Evolutionary conservation across 2,329 filamentous ascomycete species (phyloP).

Genomic region (Cercospora sp.): DNA sequence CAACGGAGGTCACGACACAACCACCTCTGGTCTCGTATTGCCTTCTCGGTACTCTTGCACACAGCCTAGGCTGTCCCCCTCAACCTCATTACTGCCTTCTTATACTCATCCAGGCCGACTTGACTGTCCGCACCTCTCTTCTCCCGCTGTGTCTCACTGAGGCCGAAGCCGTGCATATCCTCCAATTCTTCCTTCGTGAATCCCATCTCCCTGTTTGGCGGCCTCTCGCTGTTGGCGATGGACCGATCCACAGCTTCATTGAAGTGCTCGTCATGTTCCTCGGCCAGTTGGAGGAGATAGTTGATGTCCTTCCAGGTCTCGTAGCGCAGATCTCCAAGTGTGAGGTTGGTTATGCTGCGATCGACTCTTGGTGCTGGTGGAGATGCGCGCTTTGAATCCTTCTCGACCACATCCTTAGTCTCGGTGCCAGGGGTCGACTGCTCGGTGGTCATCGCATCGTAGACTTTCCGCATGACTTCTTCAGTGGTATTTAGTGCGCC

Average conservation of each 20-base stretch:
- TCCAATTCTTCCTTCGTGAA: constrained; percentile 16
- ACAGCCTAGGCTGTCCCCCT: not conserved
- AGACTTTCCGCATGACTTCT: constrained; percentile 41
- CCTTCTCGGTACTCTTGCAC: too few relatives aligned
- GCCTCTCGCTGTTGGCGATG: constrained; percentile 28
- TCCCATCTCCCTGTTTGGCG: constrained; percentile 22
- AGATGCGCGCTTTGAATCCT: not conserved
- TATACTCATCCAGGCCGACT: not conserved
- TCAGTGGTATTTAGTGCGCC: constrained; percentile 25
- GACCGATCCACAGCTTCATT: constrained; percentile 32
- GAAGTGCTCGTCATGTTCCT: constrained; percentile 33
- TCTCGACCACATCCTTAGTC: not conserved
- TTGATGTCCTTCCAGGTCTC: constrained; percentile 53
- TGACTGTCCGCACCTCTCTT: not conserved
- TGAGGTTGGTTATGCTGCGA: constrained; percentile 33
- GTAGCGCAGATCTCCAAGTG: constrained; percentile 49
- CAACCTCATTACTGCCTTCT: not conserved
- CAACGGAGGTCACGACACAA: not conserved
- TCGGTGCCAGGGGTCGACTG: constrained; percentile 26
- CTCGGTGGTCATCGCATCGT: constrained; percentile 49
- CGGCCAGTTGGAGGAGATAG: constrained; percentile 43
- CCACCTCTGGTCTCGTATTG: not conserved
- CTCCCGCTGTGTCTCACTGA: constrained; percentile 4
- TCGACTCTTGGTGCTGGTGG: not conserved
- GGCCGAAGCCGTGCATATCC: constrained; percentile 9